Evolutionary conservation across 495 filamentous ascomycete species (phyloP), one percentile per base, ranked within the genome.

Genomic region (Aspergillus indologenus): DNA sequence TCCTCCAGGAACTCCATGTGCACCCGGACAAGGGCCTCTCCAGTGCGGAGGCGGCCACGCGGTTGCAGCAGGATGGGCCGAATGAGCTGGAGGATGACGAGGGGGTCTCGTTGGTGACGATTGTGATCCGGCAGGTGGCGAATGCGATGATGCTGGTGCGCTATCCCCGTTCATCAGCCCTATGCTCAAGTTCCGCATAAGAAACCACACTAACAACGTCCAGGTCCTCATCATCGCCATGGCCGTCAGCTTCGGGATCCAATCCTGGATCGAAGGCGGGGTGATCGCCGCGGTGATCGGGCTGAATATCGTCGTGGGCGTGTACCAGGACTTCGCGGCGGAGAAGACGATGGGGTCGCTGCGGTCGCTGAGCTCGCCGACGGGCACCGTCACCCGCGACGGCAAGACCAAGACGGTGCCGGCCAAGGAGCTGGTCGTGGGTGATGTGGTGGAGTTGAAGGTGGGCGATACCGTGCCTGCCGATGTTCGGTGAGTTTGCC

Each of bases 391-490:
- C 0, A 75, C 87, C 18, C 77, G 86, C 14, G 73, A 83, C 55
- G 80, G 81, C 0, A 72, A 80, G 58, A 76, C 75, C 53, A 54
- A 75, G 44, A 83, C 74, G 19, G 71, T 88, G 22, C 75, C 81
- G 14, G 81, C 83, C 12, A 68, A 66, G 21, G 81, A 85, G 54
- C 74, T 85, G 45, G 83, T 88, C 3, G 83, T 81, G 6, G 85
- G 85, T 19, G 85, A 87, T 69, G 82, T 94, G 65, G 77, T 91
- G 45, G 80, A 87, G 51, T 70, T 95, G 45, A 91, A 90, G 79
- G 90, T 90, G 64, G 90, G 90, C 31, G 90, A 93, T 71, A 91
- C 87, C 1, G 83, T 93, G 3, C 90, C 90, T 15, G 90, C 90
- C 15, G 90, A 93, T 68, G 52, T 79, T 40, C 61, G 77, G 75